A percentile compares a stretch with the other conserved stretches of the same genome.
Conservation (phyloP, 1,284 basidiomycete genomes). For the Leccinum solheimii region DNA sequence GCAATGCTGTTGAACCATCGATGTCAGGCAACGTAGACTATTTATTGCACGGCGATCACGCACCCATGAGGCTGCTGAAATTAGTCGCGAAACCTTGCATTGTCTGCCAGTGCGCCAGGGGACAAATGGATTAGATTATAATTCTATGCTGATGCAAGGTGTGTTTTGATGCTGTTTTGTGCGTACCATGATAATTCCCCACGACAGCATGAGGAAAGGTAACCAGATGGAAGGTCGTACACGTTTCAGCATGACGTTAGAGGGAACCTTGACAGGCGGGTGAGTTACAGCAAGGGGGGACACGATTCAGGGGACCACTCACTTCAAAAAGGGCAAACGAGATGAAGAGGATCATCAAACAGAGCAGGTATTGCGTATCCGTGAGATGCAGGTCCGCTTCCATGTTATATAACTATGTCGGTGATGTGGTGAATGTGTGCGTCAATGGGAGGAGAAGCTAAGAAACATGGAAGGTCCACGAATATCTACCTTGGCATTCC, state of each 20-base stretch:
- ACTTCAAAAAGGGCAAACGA: constrained; percentile 67
- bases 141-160: neutral
- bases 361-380: constrained; percentile 64
- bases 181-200: constrained; percentile 71
- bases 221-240: constrained; percentile 67
- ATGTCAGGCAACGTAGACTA: neutral
- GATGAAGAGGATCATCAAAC: constrained; percentile 64
- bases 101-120: constrained; percentile 42
- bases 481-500: constrained; percentile 67
- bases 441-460: neutral
- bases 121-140: neutral
- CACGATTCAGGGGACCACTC: neutral
- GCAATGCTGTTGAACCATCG: constrained; percentile 44
- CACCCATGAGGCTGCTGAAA: constrained; percentile 63
- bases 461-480: neutral
- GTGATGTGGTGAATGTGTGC: neutral
- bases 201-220: constrained; percentile 61
- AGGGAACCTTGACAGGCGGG: constrained; percentile 50
- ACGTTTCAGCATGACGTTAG: constrained; percentile 69
- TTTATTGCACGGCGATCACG: constrained; percentile 18
- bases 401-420: constrained; percentile 53
- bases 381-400: constrained; percentile 54
- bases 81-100: constrained; percentile 68
- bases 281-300: neutral
- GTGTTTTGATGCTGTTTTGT: neutral